Evolutionary conservation across 345 rosid genomes (phyloP).

Genomic region (Theobroma cacao): DNA sequence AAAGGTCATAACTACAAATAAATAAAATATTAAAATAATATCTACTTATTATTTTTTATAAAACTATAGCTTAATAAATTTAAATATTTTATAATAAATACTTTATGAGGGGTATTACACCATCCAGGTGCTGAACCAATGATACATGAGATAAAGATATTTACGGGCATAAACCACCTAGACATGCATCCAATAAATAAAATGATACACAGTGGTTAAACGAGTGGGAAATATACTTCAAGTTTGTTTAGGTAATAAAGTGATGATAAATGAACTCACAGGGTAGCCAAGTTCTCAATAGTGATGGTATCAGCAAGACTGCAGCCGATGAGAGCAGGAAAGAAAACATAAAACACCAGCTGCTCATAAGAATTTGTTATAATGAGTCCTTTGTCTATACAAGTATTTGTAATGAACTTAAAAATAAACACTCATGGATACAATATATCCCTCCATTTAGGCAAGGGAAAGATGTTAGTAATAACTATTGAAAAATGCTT

Average conservation of each 20-base stretch:
- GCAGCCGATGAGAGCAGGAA: slow-evolving; percentile 29
- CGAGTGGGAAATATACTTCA: not conserved
- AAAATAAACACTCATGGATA: no score
- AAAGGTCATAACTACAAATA: no score
- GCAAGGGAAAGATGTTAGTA: not conserved
- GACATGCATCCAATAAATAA: not conserved
- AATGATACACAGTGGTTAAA: not conserved
- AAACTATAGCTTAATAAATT: no score
- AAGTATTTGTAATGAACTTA: not conserved
- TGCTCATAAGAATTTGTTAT: slow-evolving; percentile 1
- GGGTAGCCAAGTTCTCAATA: slow-evolving; percentile 15
- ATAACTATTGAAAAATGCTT: not conserved
- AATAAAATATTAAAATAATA: no score
- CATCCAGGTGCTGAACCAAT: slow-evolving; percentile 36
- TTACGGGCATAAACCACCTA: slow-evolving; percentile 62
- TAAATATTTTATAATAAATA: no score
- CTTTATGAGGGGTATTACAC: no score
- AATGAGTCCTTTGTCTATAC: not conserved
- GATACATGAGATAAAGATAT: slow-evolving; percentile 30
- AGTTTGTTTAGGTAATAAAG: not conserved
- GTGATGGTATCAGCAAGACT: slow-evolving; percentile 28
- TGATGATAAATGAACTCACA: slow-evolving; percentile 26
- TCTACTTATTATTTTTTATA: no score
- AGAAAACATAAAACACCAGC: slow-evolving; percentile 35
- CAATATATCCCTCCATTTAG: not conserved